Conservation (phyloP, 768 basidiomycete species). For the Podaxis sp. region DNA sequence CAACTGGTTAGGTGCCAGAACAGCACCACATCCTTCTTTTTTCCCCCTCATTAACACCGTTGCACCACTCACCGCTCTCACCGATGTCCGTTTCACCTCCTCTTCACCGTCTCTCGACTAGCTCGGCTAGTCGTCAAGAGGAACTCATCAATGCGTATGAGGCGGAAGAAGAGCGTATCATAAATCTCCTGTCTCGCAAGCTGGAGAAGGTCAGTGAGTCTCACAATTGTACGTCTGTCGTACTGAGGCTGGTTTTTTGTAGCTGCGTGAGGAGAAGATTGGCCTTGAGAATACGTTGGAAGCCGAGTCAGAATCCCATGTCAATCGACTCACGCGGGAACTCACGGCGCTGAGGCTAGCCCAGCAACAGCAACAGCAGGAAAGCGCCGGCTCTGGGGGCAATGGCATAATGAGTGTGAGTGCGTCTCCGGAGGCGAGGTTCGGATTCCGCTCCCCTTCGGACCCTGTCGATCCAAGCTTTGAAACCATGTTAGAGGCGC, state of each 20-base stretch:
- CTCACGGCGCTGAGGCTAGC: constrained; percentile 58
- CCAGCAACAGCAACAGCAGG: constrained; percentile 43
- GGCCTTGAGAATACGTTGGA: constrained; percentile 77
- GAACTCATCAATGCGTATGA: constrained; percentile 86
- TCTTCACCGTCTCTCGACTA: constrained; percentile 50
- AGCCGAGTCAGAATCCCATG: constrained; percentile 83
- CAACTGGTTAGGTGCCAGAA: background rate
- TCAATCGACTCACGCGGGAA: constrained; percentile 71
- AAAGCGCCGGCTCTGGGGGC: constrained; percentile 9
- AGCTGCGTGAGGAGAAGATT: constrained; percentile 85
- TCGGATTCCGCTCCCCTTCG: constrained; percentile 22
- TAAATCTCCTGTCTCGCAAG: constrained; percentile 78
- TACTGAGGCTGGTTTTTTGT: background rate
- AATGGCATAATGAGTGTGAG: constrained; percentile 17
- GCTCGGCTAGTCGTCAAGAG: constrained; percentile 54
- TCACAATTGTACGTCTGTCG: background rate
- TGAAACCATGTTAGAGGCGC: constrained; percentile 68
- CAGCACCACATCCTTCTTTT: background rate
- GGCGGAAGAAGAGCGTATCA: constrained; percentile 86
- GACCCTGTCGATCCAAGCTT: constrained; percentile 33
- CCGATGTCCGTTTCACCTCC: constrained; percentile 50
- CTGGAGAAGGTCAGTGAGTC: constrained; percentile 63
- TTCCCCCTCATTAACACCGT: background rate
- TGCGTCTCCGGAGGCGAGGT: constrained; percentile 29
- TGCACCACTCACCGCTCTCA: background rate